These are phyloP conservation scores for Pichia sp. DNA, from an alignment of 1,139 yeast genomes.

Conservation along the genomic window DNA sequence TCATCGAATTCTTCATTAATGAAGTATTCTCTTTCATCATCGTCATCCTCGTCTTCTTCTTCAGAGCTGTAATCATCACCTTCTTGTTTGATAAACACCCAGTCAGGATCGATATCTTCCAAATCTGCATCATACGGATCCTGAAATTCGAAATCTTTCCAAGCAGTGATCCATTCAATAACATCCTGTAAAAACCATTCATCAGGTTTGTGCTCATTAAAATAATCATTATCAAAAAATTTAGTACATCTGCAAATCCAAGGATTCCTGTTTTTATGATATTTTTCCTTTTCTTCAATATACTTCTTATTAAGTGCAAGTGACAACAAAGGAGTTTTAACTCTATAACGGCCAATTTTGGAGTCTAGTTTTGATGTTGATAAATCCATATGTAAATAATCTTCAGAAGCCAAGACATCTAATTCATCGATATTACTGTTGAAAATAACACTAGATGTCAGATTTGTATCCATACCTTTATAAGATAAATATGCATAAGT, in stretches of 20 bases:
- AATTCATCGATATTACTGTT: constrained; percentile 80
- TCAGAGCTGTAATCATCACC: constrained; percentile 30
- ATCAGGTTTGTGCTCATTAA: constrained; percentile 48
- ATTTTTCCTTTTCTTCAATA: constrained; percentile 31
- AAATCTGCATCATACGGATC: constrained; percentile 5
- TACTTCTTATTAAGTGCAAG: constrained; percentile 55
- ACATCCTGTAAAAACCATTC: constrained; percentile 67
- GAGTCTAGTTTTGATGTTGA: constrained; percentile 59
- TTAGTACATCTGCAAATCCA: constrained; percentile 47
- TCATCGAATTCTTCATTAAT: background rate
- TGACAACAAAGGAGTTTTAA: constrained; percentile 60
- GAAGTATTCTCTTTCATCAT: constrained; percentile 30
- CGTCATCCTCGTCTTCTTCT: constrained; percentile 44
- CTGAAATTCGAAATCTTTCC: constrained; percentile 31
- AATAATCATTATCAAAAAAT: constrained; percentile 55
- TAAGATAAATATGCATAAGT: constrained; percentile 43
- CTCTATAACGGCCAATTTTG: constrained; percentile 52
- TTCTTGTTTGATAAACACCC: constrained; percentile 8
- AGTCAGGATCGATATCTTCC: background rate
- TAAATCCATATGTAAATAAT: constrained; percentile 47
- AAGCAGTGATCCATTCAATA: constrained; percentile 50
- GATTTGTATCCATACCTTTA: constrained; percentile 43
- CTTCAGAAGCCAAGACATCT: constrained; percentile 44
- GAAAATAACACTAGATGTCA: constrained; percentile 59
- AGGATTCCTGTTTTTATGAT: constrained; percentile 40